Base-by-base conservation (phyloP, 495 filamentous ascomycete species). In the Hypoxylon perforatum region DNA sequence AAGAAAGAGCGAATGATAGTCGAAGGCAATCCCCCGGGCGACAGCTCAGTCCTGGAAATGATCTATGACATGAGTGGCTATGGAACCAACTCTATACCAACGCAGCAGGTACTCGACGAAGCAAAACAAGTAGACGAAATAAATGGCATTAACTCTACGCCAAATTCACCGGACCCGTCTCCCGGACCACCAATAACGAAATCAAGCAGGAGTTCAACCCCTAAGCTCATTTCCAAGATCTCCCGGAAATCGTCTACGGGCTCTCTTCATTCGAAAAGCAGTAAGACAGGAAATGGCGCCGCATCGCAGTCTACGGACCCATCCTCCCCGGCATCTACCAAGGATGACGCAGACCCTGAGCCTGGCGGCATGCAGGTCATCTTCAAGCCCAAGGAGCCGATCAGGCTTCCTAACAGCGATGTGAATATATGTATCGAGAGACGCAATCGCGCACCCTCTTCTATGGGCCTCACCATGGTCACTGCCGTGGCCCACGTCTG, bases 401-500 rank as follows among this genome's bases (percentile, higher is more conserved):
- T 97, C 25, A 80, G 90, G 21, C 76, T 97, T 4, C 89, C 90
- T 1, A 90, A 87, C 36, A 91, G 87, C 60, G 95, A 99, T 72
- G 82, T 97, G 65, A 97, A 96, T 75, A 92, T 99, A 67, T 88
- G 91, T 64, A 85, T 97, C 47, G 93, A 97, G 73, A 85, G 91
- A 14, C 69, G 80, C 17, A 80, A 80, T 61, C 87, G 91, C 47
- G 92, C 90, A 52, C 92, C 90, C 70, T 87, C 87, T 14, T 85
- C 86, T 1, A 90, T 92, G 76, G 91, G 90, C 4, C 86, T 91
- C 65, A 91, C 92, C 4, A 91, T 97, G 88, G 93, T 97, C 8
- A 97, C 94, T 4, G 88, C 93, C 0, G 89, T 97, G 35, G 92
- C 94, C 1, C 93, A 97, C 60, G 91, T 97, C 28, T 99, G 95